phyloP scores from a whole-genome alignment of 2,329 filamentous ascomycete genomes.

The Rhinocladiella mackenziei region DNA sequence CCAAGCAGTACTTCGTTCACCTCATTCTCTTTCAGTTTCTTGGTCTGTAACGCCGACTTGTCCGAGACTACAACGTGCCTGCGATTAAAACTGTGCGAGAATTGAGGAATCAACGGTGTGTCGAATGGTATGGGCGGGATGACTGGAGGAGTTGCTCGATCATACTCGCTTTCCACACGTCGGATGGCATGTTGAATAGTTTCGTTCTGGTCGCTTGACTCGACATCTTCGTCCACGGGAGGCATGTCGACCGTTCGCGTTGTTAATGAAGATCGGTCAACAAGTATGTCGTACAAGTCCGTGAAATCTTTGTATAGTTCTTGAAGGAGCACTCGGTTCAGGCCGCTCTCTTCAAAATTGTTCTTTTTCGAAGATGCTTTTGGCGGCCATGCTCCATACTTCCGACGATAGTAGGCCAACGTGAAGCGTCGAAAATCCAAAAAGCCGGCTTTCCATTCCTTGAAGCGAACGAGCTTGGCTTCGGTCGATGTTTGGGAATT shows the following conservation, averaged over 20 bases:
- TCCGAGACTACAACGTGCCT: conserved; percentile 64
- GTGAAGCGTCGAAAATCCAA: conserved; percentile 69
- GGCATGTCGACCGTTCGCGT: conserved; percentile 70
- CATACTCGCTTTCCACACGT: conserved; percentile 79
- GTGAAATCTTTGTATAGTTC: conserved; percentile 83
- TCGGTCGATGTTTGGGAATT: conserved; percentile 75
- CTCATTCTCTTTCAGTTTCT: conserved; percentile 73
- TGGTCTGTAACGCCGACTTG: conserved; percentile 68
- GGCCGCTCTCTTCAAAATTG: conserved; percentile 74
- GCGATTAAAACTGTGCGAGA: conserved; percentile 56
- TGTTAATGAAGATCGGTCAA: conserved; percentile 73
- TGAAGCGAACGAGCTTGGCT: conserved; percentile 74
- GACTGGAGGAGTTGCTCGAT: conserved; percentile 82
- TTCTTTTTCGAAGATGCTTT: conserved; percentile 92
- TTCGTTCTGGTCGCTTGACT: conserved; percentile 49
- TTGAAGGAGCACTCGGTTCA: conserved; percentile 78
- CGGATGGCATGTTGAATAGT: conserved; percentile 67
- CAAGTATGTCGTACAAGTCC: conserved; percentile 80
- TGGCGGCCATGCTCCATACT: conserved; percentile 78
- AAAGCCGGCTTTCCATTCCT: conserved; percentile 75
- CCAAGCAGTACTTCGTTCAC: conserved; percentile 71
- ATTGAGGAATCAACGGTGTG: conserved; percentile 69
- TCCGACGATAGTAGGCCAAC: conserved; percentile 63
- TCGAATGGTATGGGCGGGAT: conserved; percentile 90
- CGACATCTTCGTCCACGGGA: conserved; percentile 52